Evolutionary conservation across 1,284 basidiomycete genomes (phyloP).

Genomic region (Mycena sp.): DNA sequence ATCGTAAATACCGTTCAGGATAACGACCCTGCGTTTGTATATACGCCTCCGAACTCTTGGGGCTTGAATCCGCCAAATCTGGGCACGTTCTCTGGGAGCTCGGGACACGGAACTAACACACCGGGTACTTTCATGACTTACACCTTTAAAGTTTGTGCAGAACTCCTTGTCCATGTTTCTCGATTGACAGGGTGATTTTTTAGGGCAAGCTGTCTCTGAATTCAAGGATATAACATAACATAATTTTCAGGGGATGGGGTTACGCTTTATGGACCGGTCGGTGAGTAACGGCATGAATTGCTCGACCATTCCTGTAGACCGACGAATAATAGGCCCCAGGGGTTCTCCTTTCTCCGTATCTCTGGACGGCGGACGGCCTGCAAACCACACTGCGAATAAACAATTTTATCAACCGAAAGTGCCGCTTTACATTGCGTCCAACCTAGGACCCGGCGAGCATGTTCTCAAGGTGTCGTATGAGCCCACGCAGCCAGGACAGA

Average conservation of each 20-base stretch:
- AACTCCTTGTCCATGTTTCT: not conserved
- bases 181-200: slow-evolving; percentile 3
- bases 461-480: slow-evolving; percentile 44
- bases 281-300: slow-evolving; percentile 24
- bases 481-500: slow-evolving; percentile 40
- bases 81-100: slow-evolving; percentile 44
- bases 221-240: slow-evolving; percentile 1
- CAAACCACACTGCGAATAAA: slow-evolving; percentile 47
- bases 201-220: slow-evolving; percentile 32
- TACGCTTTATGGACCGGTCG: slow-evolving; percentile 53
- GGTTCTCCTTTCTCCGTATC: slow-evolving; percentile 50
- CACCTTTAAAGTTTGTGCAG: slow-evolving; percentile 35
- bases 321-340: slow-evolving; percentile 38
- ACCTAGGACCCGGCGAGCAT: slow-evolving; percentile 48
- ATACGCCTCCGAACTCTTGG: slow-evolving; percentile 37
- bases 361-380: slow-evolving; percentile 45
- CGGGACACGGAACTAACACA: slow-evolving; percentile 45
- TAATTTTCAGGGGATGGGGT: slow-evolving; percentile 49
- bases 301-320: not conserved
- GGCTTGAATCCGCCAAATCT: slow-evolving; percentile 34
- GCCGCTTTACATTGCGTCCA: slow-evolving; percentile 51
- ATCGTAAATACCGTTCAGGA: slow-evolving; percentile 41
- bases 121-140: slow-evolving; percentile 38
- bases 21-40: slow-evolving; percentile 37
- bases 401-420: slow-evolving; percentile 47